A percentile compares a stretch with the other conserved stretches of the same genome.
phyloP scores from a whole-genome alignment of 2,329 filamentous ascomycete genomes.

The Neopestalotiopsis clavispora region DNA sequence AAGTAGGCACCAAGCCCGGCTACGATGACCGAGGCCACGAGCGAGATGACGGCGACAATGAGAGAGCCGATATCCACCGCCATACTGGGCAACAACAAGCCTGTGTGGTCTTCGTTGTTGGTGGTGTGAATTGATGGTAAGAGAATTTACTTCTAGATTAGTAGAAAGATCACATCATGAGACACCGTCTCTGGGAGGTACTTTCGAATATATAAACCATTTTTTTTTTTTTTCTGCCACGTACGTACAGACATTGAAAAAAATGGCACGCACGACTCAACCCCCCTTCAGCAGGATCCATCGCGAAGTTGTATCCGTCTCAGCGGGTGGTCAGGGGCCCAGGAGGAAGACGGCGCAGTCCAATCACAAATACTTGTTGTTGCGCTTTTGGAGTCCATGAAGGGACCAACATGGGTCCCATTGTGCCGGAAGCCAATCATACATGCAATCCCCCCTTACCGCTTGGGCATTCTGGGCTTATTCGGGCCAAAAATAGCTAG shows the following conservation, averaged over 20 bases:
- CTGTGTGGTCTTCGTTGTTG: background rate
- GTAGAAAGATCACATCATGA: too few relatives aligned
- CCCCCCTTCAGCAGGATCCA: background rate
- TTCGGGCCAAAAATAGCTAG: constrained; percentile 1
- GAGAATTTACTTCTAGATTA: too few relatives aligned
- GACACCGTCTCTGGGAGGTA: too few relatives aligned
- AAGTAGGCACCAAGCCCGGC: constrained; percentile 4
- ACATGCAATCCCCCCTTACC: background rate
- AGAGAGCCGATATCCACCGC: background rate
- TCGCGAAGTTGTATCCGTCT: constrained; percentile 3
- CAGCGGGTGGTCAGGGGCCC: background rate
- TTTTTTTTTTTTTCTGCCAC: background rate
- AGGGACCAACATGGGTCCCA: background rate
- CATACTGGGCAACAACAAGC: background rate
- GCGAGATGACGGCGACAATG: constrained; percentile 5
- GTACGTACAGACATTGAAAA: background rate
- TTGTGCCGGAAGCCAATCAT: constrained; percentile 1
- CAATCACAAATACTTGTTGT: background rate
- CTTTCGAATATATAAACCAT: background rate
- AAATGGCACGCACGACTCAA: background rate
- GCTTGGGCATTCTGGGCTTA: background rate
- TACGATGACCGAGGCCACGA: constrained; percentile 9
- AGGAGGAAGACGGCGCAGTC: constrained; percentile 1
- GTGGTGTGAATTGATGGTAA: background rate
- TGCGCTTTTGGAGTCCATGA: background rate